Evolutionary conservation across 2,329 filamentous ascomycete genomes (phyloP).

Genomic region (Aspergillus ochraceus): DNA sequence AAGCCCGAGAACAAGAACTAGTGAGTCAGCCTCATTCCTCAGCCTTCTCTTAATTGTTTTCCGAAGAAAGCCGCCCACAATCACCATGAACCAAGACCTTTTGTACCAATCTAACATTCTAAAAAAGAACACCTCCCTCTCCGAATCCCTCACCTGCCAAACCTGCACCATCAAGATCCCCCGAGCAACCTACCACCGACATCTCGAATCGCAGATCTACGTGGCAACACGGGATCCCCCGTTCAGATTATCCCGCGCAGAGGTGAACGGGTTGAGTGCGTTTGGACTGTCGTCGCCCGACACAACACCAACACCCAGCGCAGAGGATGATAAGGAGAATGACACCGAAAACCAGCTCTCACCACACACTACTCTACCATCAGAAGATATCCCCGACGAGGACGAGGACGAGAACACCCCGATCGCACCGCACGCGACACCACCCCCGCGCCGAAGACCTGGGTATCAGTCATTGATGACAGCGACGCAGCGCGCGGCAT

Average conservation of each 20-base stretch:
- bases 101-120: no score
- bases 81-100: no score
- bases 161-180: conserved; percentile 21
- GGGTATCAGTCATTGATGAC: conserved; percentile 14
- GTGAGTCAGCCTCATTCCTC: no score
- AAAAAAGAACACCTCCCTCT: conserved; percentile 15
- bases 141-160: conserved; percentile 28
- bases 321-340: no score
- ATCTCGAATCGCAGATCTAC: conserved; percentile 20
- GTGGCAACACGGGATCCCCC: conserved; percentile 19
- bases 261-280: background rate
- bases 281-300: background rate
- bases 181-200: conserved; percentile 15
- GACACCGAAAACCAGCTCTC: no score
- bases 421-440: background rate
- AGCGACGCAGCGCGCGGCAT: background rate
- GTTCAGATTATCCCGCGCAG: conserved; percentile 3
- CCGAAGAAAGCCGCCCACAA: no score
- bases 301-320: no score
- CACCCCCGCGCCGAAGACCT: background rate
- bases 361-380: no score
- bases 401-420: background rate
- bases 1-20: no score
- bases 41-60: no score
- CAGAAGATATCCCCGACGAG: background rate